These are phyloP conservation scores for Fagopyrum homotropicum DNA, from an alignment of 148 eudicot genomes.

Conservation along the genomic window DNA sequence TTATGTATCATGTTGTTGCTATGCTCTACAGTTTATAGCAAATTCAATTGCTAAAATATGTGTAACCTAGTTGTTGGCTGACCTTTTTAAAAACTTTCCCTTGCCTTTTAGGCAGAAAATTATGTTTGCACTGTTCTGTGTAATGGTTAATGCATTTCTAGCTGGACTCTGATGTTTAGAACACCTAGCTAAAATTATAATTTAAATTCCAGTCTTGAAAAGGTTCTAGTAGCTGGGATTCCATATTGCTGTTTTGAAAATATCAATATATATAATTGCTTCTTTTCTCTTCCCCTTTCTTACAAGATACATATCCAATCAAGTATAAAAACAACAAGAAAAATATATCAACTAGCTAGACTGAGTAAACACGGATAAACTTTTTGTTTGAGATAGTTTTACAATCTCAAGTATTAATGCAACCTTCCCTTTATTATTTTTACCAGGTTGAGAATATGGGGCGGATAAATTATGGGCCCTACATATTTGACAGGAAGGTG, in stretches of 20 bases:
- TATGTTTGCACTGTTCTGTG: not conserved
- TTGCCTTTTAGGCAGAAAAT: not conserved
- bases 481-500: slow-evolving; percentile 84
- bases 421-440: not conserved
- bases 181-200: not conserved
- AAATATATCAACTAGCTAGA: not conserved
- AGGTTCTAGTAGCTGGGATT: not conserved
- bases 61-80: not conserved
- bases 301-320: not conserved
- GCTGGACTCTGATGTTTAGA: not conserved
- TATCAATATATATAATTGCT: not conserved
- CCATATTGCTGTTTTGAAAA: not conserved
- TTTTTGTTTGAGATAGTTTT: not conserved
- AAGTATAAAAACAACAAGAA: not conserved
- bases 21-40: not conserved
- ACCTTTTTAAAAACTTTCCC: not conserved
- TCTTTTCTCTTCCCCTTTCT: not conserved
- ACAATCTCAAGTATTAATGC: not conserved
- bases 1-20: not conserved
- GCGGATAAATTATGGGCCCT: slow-evolving; percentile 77
- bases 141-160: not conserved
- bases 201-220: not conserved
- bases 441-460: slow-evolving; percentile 97
- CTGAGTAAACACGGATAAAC: not conserved
- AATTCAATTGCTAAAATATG: not conserved